phyloP scores from a whole-genome alignment of 352 stramenopile species.

The Peronospora farinosa region DNA sequence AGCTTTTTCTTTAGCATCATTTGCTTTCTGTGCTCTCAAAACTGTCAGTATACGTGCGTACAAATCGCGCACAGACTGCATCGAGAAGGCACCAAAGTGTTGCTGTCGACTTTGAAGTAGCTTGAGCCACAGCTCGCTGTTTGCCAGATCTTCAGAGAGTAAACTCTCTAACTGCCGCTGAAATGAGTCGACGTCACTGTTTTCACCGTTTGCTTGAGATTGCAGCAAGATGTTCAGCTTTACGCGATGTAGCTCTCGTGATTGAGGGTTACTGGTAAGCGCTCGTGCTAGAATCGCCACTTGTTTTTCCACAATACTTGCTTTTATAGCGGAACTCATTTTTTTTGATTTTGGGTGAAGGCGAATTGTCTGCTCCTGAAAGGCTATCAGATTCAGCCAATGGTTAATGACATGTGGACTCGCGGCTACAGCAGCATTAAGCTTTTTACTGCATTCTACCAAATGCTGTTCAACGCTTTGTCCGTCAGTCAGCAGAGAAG shows the following conservation, averaged over 20 bases:
- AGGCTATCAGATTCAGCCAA: conserved; percentile 73
- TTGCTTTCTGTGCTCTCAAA: conserved; percentile 30
- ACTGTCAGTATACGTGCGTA: conserved; percentile 60
- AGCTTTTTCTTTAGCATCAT: conserved; percentile 7
- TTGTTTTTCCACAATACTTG: conserved; percentile 59
- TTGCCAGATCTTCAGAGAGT: conserved; percentile 44
- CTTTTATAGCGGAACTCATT: conserved; percentile 15
- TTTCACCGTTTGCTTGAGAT: conserved; percentile 4
- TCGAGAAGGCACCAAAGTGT: conserved; percentile 66
- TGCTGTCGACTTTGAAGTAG: conserved; percentile 45
- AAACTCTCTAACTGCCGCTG: conserved; percentile 42
- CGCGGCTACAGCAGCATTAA: conserved; percentile 35
- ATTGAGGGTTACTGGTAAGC: conserved; percentile 41
- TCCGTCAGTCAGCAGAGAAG: conserved; percentile 42
- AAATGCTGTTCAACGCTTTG: conserved; percentile 65
- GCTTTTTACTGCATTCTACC: conserved; percentile 42
- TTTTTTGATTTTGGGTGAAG: conserved; percentile 31
- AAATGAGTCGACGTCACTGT: conserved; percentile 27
- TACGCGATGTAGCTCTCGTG: conserved; percentile 35
- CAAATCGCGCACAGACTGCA: conserved; percentile 57
- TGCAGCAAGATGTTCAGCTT: conserved; percentile 50
- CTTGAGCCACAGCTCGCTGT: conserved; percentile 49
- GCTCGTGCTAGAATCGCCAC: conserved; percentile 51
- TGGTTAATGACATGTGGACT: conserved; percentile 36
- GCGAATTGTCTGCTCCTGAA: conserved; percentile 56